These are phyloP conservation scores for Xylaria acuta DNA, from an alignment of 495 filamentous ascomycete species.

Conservation along the genomic window DNA sequence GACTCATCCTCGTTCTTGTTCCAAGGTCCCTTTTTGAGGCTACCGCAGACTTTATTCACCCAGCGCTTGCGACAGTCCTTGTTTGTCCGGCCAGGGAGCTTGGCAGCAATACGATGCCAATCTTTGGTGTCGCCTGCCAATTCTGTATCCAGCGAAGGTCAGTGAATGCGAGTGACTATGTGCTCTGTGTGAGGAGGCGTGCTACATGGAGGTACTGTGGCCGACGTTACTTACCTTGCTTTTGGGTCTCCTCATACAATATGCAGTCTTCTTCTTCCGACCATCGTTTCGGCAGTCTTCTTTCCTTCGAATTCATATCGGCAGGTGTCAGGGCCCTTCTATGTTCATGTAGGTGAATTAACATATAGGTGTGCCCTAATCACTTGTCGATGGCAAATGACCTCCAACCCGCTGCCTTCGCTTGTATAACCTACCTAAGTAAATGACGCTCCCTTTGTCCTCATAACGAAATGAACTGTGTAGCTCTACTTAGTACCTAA, in stretches of 20 bases:
- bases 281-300: conserved; percentile 42
- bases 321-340: not conserved
- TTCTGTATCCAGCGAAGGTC: not conserved
- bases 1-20: conserved; percentile 46
- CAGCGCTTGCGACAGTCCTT: conserved; percentile 54
- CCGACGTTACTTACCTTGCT: conserved; percentile 29
- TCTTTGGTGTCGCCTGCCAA: conserved; percentile 27
- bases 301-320: conserved; percentile 22
- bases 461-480: not conserved
- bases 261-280: conserved; percentile 41
- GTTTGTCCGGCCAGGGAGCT: conserved; percentile 48
- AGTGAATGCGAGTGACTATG: not conserved
- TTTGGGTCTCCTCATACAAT: conserved; percentile 39
- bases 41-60: conserved; percentile 49
- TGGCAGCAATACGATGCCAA: conserved; percentile 45
- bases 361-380: not conserved
- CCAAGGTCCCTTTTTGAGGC: conserved; percentile 52
- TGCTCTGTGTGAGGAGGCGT: not conserved
- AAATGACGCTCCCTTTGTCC: not conserved
- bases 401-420: not conserved
- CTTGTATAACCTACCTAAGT: not conserved
- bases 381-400: not conserved
- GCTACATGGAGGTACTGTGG: not conserved
- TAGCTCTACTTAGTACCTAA: not conserved
- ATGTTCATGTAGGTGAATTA: not conserved